Conservation (phyloP, 139 green algal species). For the Deuterostichococcus epilithicus region DNA sequence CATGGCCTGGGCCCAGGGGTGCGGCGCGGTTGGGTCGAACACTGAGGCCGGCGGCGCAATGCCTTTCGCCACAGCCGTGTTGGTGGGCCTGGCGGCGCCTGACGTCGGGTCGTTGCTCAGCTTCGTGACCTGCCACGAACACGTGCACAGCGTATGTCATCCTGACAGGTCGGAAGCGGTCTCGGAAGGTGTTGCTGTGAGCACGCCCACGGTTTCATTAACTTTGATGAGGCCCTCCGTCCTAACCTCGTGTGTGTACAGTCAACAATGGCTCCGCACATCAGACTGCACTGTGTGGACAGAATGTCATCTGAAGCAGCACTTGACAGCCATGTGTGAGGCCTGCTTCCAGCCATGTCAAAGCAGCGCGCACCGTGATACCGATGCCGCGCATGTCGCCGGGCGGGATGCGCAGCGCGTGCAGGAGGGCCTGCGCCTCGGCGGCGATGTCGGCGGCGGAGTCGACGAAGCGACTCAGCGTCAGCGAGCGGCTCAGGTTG, state of each 20-base stretch:
- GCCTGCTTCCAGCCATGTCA: background rate
- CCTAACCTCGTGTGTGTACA: background rate
- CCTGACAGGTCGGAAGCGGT: background rate
- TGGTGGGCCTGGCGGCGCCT: constrained; percentile 15
- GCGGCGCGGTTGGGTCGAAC: constrained; percentile 11
- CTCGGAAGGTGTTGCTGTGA: background rate
- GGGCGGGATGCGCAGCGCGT: constrained; percentile 36
- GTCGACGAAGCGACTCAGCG: constrained; percentile 24
- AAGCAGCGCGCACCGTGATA: constrained; percentile 48
- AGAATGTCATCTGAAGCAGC: background rate
- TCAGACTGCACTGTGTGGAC: background rate
- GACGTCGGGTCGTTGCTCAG: constrained; percentile 42
- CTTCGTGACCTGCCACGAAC: constrained; percentile 30
- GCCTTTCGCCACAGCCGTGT: constrained; percentile 26
- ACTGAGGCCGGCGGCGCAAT: constrained; percentile 17
- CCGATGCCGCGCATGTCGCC: constrained; percentile 76
- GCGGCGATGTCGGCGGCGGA: constrained; percentile 33
- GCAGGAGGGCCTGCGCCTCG: constrained; percentile 49
- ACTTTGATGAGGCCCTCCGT: too few relatives aligned
- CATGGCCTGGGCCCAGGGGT: background rate
- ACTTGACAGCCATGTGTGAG: background rate
- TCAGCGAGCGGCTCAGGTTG: constrained; percentile 53
- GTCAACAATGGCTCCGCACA: background rate
- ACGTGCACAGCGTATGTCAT: background rate
- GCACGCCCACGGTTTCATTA: too few relatives aligned